These are phyloP conservation scores for Jimgerdemannia flammicorona DNA, from an alignment of 192 early-diverging fungal genomes.

Conservation along the genomic window DNA sequence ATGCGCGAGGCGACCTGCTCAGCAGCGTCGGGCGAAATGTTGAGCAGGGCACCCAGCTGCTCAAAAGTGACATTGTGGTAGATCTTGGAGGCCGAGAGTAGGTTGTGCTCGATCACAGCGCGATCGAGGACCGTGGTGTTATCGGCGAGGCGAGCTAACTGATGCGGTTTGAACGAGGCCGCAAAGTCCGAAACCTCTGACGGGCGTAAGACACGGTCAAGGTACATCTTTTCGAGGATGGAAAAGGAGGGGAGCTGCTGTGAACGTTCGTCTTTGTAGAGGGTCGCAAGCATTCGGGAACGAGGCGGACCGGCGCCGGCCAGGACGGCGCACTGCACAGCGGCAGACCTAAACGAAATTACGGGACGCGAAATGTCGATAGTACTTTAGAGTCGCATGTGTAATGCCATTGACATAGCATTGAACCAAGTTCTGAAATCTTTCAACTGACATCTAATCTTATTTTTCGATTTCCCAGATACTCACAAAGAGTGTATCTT, in stretches of 20 bases:
- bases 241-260: constrained; percentile 67
- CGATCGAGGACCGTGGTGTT: constrained; percentile 77
- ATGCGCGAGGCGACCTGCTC: constrained; percentile 83
- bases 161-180: constrained; percentile 69
- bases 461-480: not conserved
- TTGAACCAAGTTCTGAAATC: too few species aligned
- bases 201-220: constrained; percentile 79
- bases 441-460: too few species aligned
- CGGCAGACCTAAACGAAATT: constrained; percentile 44
- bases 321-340: constrained; percentile 88
- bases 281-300: constrained; percentile 77
- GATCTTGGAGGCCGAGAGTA: constrained; percentile 81
- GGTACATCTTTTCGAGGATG: constrained; percentile 94
- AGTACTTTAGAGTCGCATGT: constrained; percentile 1
- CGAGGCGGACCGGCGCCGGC: constrained; percentile 90
- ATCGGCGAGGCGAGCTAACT: constrained; percentile 68
- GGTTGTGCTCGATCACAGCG: constrained; percentile 95
- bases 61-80: constrained; percentile 92
- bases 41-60: constrained; percentile 77
- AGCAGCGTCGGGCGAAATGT: constrained; percentile 74
- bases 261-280: constrained; percentile 91
- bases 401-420: not conserved
- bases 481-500: constrained; percentile 53
- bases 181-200: constrained; percentile 81
- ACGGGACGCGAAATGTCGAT: not conserved